phyloP scores from a whole-genome alignment of 192 early-diverging fungal species.

The Entomortierella lignicola region DNA sequence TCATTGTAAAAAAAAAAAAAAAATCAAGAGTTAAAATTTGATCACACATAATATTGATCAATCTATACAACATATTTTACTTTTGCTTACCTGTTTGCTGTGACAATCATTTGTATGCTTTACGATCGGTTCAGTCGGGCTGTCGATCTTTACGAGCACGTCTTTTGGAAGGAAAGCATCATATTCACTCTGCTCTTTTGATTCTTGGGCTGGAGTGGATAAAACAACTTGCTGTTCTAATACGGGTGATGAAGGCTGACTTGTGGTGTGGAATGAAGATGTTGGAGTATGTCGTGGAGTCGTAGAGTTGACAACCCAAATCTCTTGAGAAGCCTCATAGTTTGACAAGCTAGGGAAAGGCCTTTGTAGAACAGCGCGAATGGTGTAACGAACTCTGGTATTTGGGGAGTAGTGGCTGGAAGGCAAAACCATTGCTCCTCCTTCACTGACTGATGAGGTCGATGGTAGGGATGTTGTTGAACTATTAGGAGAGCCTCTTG shows the following conservation, averaged over 20 bases:
- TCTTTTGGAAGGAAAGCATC: no score
- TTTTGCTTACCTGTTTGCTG: not conserved
- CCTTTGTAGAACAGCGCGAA: constrained; percentile 35
- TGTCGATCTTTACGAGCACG: no score
- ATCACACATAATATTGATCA: no score
- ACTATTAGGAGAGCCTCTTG: not conserved
- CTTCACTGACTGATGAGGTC: not conserved
- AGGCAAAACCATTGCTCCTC: constrained; percentile 1
- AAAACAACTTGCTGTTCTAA: not conserved
- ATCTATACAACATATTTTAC: no score
- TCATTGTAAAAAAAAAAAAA: not conserved
- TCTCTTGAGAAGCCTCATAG: constrained; percentile 39
- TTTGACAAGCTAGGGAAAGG: constrained; percentile 47
- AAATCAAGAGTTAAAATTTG: not conserved
- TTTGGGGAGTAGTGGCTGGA: constrained; percentile 24
- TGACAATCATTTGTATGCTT: not conserved
- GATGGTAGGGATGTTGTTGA: not conserved
- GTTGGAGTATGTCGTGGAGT: not conserved
- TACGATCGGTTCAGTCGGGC: not conserved
- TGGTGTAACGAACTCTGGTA: constrained; percentile 24
- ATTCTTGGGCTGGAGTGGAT: not conserved
- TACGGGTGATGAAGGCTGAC: not conserved
- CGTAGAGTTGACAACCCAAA: constrained; percentile 31
- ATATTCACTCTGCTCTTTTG: not conserved
- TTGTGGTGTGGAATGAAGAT: not conserved